Base-by-base conservation (phyloP, 306 rosid genomes). In the Quercus ilex region DNA sequence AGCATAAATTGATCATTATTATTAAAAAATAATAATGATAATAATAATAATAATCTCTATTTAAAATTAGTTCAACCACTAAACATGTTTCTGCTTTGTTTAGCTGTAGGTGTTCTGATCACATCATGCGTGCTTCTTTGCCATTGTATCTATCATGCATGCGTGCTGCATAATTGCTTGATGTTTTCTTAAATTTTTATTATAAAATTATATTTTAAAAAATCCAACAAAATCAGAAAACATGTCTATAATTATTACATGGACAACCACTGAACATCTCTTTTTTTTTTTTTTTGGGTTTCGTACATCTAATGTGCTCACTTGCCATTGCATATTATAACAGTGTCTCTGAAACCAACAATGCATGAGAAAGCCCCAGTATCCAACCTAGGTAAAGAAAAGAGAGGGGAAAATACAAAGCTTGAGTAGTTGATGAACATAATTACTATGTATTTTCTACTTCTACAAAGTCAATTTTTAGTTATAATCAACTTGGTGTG, bases 31-130 rank as follows among this genome's bases (percentile, higher is more conserved):
- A 38, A 38, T 7, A 38, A 38, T 35, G 9, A 38, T 38, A 38
- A 38, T 38, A 17, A 56, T 21, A 69, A 55, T 35, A 26, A 77
- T 55, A 19, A 64, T n/a, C 13, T 53, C 8, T 18, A 23, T 78
- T 38, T 70, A 57, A 26, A 71, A 69, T 69, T 55, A 26, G 21
- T 23, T 69, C 69, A 78, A 69, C 80, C 18, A 78, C 71, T 58
- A 58, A 59, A 46, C 82, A 58, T 57, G 76, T 49, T 58, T 51
- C 8, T 31, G 15, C 25, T 57, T 71, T 46, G 62, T 26, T 78
- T 78, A 71, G 82, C 60, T 71, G 77, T 78, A 19, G 77, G 38
- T 78, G 26, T 28, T 59, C 55, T 41, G 46, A 41, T 8, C 71
- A 4, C 76, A 51, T 51, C 23, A 38, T 69, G 21, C 53, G 23